Evolutionary conservation across 2,329 filamentous ascomycete species (phyloP).

Genomic region (Nakataea oryzae): DNA sequence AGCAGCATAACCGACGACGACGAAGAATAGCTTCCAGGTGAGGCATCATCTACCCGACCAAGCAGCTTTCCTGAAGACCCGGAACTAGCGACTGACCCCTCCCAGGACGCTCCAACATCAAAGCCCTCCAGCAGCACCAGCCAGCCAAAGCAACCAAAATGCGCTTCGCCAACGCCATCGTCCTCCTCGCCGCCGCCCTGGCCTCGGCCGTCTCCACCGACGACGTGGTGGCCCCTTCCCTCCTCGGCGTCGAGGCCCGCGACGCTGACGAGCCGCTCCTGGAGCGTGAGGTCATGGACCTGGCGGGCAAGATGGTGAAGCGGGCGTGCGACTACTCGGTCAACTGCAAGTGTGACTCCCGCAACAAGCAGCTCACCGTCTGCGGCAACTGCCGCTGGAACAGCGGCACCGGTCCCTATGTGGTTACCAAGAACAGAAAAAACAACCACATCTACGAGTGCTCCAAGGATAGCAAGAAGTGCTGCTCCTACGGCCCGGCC

Average conservation of each 20-base stretch:
- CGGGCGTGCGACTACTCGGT: constrained; percentile 12
- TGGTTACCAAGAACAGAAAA: constrained; percentile 12
- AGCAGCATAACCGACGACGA: not conserved
- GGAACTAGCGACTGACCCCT: not conserved
- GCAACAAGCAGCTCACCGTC: constrained; percentile 12
- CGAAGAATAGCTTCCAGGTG: not conserved
- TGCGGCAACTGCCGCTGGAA: constrained; percentile 15
- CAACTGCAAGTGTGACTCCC: constrained; percentile 14
- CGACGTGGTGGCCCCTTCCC: not conserved
- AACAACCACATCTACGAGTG: constrained; percentile 15
- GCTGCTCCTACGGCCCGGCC: constrained; percentile 13
- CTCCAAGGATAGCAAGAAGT: constrained; percentile 9
- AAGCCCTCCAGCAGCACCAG: not conserved
- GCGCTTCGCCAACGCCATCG: constrained; percentile 4
- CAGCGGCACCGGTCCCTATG: constrained; percentile 6
- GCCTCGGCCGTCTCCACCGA: constrained; percentile 3
- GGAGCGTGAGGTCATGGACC: not conserved
- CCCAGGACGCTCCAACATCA: not conserved
- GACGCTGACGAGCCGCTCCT: not conserved
- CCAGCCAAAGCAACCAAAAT: constrained; percentile 4
- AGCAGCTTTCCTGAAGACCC: too few species aligned
- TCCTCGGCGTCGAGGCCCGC: not conserved
- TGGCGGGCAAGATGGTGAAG: constrained; percentile 4
- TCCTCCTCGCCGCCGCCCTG: constrained; percentile 3
- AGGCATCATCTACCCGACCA: too few species aligned